phyloP scores from a whole-genome alignment of 164 flowering plant genomes.

The Brasenia schreberi region DNA sequence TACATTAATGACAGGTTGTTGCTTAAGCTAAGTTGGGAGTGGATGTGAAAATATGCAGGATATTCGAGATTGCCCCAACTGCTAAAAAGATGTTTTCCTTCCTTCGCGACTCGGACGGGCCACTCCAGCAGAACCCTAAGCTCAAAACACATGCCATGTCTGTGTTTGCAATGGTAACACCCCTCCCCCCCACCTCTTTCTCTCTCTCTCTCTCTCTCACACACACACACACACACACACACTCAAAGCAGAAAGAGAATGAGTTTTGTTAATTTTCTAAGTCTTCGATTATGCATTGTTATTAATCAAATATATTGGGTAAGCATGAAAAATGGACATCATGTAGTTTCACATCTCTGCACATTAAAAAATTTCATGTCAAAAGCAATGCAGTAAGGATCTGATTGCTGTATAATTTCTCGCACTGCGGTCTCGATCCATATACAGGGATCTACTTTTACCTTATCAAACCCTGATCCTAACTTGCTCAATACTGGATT shows the following conservation, averaged over 20 bases:
- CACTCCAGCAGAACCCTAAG: slow-evolving; percentile 58
- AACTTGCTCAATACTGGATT: too few species aligned
- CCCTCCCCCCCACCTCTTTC: not conserved
- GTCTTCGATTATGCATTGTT: not conserved
- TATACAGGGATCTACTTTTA: too few species aligned
- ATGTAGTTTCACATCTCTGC: too few species aligned
- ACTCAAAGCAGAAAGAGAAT: not conserved
- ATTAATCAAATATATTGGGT: too few species aligned
- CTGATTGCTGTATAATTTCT: too few species aligned
- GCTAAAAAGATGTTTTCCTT: slow-evolving; percentile 61
- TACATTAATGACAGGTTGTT: too few species aligned
- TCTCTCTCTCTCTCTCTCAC: too few species aligned
- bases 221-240: not conserved
- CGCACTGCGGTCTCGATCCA: too few species aligned
- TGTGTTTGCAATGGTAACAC: slow-evolving; percentile 64
- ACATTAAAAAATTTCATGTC: too few species aligned
- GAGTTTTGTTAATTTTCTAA: not conserved
- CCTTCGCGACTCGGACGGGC: slow-evolving; percentile 47
- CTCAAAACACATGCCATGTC: slow-evolving; percentile 65
- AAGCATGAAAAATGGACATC: too few species aligned
- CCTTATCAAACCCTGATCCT: too few species aligned
- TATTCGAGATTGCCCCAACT: slow-evolving; percentile 86
- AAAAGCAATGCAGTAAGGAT: too few species aligned
- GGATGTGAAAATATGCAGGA: slow-evolving; percentile 18
- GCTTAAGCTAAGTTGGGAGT: not conserved